These are phyloP conservation scores for Baorangia bicolor DNA, from an alignment of 768 basidiomycete genomes.

Conservation along the genomic window DNA sequence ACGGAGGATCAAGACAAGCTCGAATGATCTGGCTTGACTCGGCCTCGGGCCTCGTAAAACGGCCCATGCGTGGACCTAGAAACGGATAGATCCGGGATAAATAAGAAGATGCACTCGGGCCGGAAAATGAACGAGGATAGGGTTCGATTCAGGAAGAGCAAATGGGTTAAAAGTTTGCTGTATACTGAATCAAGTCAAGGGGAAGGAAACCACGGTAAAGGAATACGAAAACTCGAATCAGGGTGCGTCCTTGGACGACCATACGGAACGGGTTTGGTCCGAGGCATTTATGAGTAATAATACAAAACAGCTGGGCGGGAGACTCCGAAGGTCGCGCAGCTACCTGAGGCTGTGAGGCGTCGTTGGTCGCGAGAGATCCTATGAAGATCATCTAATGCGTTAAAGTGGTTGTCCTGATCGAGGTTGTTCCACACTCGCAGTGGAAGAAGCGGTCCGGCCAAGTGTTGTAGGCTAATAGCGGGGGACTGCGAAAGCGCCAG, in stretches of 20 bases:
- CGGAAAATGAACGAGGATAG: conserved; percentile 5
- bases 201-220: conserved; percentile 16
- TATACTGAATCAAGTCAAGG: conserved; percentile 18
- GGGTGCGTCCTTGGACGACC: conserved; percentile 23
- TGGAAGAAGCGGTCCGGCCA: conserved; percentile 14
- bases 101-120: conserved; percentile 20
- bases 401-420: conserved; percentile 19
- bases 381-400: conserved; percentile 24
- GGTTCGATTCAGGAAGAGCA: conserved; percentile 23
- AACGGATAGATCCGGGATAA: conserved; percentile 26
- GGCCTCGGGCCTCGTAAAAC: conserved; percentile 6
- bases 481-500: conserved; percentile 12
- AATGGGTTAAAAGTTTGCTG: conserved; percentile 10
- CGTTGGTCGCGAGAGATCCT: conserved; percentile 23
- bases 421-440: conserved; percentile 23
- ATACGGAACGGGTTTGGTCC: conserved; percentile 20
- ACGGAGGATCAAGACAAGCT: neutral
- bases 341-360: conserved; percentile 16
- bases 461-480: conserved; percentile 5
- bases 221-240: conserved; percentile 22
- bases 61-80: conserved; percentile 3
- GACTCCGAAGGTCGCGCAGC: conserved; percentile 15
- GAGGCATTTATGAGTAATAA: conserved; percentile 37
- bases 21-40: neutral
- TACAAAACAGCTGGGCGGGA: conserved; percentile 24